A percentile compares a stretch with the other conserved stretches of the same genome.
These are phyloP conservation scores for Fusarium hainanense DNA, from an alignment of 2,329 filamentous ascomycete species.

Conservation along the genomic window DNA sequence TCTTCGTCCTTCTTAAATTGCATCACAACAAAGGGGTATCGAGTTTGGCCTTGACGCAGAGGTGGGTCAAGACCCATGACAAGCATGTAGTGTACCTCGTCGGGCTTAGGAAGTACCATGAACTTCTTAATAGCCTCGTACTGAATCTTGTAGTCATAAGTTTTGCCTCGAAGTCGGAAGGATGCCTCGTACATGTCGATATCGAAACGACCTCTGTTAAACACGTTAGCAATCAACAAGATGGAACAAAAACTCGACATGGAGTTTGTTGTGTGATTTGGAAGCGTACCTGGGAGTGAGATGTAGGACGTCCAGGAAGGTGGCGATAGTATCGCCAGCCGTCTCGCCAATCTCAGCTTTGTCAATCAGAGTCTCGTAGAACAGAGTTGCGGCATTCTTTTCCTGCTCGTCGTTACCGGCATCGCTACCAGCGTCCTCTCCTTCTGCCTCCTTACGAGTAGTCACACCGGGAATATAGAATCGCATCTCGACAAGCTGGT, in stretches of 20 bases:
- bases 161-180: conserved; percentile 96
- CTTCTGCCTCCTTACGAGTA: conserved; percentile 75
- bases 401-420: conserved; percentile 67
- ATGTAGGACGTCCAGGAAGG: conserved; percentile 95
- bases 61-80: conserved; percentile 95
- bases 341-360: conserved; percentile 99
- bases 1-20: conserved; percentile 98
- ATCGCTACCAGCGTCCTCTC: conserved; percentile 77
- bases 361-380: conserved; percentile 97
- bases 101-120: conserved; percentile 98
- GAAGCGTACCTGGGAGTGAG: conserved; percentile 83
- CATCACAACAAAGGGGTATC: conserved; percentile 99
- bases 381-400: conserved; percentile 95
- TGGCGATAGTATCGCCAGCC: conserved; percentile 97
- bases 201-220: conserved; percentile 90
- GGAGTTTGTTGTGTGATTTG: not conserved
- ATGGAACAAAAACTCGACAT: not conserved
- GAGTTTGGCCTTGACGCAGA: conserved; percentile 93
- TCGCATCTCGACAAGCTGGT: conserved; percentile 97
- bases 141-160: conserved; percentile 99
- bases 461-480: conserved; percentile 97
- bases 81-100: conserved; percentile 95
- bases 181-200: conserved; percentile 99
- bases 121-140: conserved; percentile 99
- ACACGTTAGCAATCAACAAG: conserved; percentile 10